These are phyloP conservation scores for Rhodotorula glutinis DNA, from an alignment of 1,284 basidiomycete genomes.

Conservation along the genomic window DNA sequence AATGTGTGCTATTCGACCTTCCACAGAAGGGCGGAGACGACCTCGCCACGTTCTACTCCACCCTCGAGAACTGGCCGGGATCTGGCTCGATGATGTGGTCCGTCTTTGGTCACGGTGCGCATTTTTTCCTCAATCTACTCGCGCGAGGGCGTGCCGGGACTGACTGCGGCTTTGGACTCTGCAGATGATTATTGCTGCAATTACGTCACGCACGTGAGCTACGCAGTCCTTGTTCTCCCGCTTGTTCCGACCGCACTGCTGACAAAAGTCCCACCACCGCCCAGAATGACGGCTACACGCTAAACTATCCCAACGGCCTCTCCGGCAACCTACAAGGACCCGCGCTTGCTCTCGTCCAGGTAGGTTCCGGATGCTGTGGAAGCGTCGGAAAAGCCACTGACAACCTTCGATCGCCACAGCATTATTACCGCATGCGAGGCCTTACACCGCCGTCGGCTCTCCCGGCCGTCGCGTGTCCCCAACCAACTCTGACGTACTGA, in stretches of 20 bases:
- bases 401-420: slow-evolving; percentile 8
- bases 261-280: background rate
- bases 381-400: too few species aligned
- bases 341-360: slow-evolving; percentile 32
- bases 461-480: slow-evolving; percentile 39
- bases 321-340: slow-evolving; percentile 7
- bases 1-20: background rate
- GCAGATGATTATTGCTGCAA: slow-evolving; percentile 38
- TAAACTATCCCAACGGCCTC: slow-evolving; percentile 42
- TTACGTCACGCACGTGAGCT: slow-evolving; percentile 34
- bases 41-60: slow-evolving; percentile 30
- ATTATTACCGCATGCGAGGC: slow-evolving; percentile 38
- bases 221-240: background rate
- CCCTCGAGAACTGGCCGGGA: slow-evolving; percentile 18
- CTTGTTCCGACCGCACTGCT: background rate
- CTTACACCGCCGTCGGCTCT: slow-evolving; percentile 22
- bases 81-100: slow-evolving; percentile 42
- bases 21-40: slow-evolving; percentile 29
- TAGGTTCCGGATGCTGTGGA: background rate
- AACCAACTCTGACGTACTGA: slow-evolving; percentile 18
- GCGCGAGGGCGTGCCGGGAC: background rate
- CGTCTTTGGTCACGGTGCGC: slow-evolving; percentile 36
- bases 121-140: background rate
- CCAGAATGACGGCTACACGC: slow-evolving; percentile 43
- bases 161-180: background rate